Evolutionary conservation across 805 yeast genomes (phyloP).

Genomic region (Nematodospora valgi): DNA sequence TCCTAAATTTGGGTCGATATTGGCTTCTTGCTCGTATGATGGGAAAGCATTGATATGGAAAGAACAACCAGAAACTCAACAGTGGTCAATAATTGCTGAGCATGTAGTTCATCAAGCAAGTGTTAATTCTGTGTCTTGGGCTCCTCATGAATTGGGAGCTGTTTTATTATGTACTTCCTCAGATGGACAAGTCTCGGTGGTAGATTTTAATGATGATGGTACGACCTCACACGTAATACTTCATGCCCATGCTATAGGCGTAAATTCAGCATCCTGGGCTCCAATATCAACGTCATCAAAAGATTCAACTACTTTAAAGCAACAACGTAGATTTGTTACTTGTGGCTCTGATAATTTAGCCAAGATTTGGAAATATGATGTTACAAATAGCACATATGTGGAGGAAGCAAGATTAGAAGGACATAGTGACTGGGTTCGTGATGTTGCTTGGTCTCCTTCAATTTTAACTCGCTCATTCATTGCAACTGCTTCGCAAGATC

Average conservation of each 20-base stretch:
- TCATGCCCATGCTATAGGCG: conserved; percentile 91
- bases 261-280: conserved; percentile 94
- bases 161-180: conserved; percentile 85
- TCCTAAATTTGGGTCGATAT: conserved; percentile 92
- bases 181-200: conserved; percentile 88
- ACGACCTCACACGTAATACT: conserved; percentile 60
- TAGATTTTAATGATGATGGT: conserved; percentile 90
- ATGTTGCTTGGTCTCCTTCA: conserved; percentile 97
- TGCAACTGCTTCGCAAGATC: conserved; percentile 96
- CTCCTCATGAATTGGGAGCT: conserved; percentile 96
- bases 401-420: conserved; percentile 81
- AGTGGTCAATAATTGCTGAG: conserved; percentile 84
- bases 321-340: conserved; percentile 75
- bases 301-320: conserved; percentile 26
- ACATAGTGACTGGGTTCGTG: conserved; percentile 98
- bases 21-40: conserved; percentile 94
- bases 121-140: conserved; percentile 94
- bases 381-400: conserved; percentile 52
- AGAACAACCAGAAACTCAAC: conserved; percentile 71
- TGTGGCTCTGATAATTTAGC: conserved; percentile 96
- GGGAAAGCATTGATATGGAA: conserved; percentile 95
- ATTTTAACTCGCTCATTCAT: conserved; percentile 81
- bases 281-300: conserved; percentile 42
- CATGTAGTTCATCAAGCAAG: conserved; percentile 90
- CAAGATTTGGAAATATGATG: conserved; percentile 80